Base-by-base conservation (phyloP, 192 early-diverging fungal species). In the Cetraspora pellucida region DNA sequence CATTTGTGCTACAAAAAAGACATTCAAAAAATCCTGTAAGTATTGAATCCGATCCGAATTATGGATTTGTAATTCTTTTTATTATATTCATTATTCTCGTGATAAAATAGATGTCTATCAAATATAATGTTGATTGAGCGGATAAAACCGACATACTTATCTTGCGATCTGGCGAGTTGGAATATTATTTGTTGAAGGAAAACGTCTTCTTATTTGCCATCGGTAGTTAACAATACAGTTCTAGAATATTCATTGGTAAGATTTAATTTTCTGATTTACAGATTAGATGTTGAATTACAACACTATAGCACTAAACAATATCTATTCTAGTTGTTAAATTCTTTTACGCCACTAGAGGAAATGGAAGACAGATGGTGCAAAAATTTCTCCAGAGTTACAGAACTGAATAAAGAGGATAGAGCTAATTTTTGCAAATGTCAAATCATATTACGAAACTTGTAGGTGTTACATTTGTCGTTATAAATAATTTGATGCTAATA, bases 81-180 rank as follows among this genome's bases (percentile, higher is more conserved):
- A 69, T 69, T 50, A 67, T 69, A 49, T 69, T 69, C 67, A 69
- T 67, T 67, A 67, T 67, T 69, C 47, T 69, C 27, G 64, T 66
- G 46, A 69, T 69, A 2, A 49, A 70, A 70, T 50, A 70, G 46
- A 50, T 70, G 67, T 25, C n/a, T 70, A 52, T 70, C 67, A 47
- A 70, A 70, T 70, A 70, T 70, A 70, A 70, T 70, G 67, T 9
- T 70, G 67, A 11, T 70, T 70, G 46, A 70, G 21, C 67, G n/a
- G 46, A 71, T 27, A 71, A 71, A 71, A 71, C 68, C 50, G 46
- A 28, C 49, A 25, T 71, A 71, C 23, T 71, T 49, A 47, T 49
- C 68, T 71, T 71, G 68, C 10, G 10, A 71, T 71, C 68, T 49
- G 3, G 47, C 49, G 28, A 71, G n/a, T 71, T 71, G 68, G 68